phyloP scores from a whole-genome alignment of 2,329 filamentous ascomycete genomes.

The Emmonsiellopsis sp. region DNA sequence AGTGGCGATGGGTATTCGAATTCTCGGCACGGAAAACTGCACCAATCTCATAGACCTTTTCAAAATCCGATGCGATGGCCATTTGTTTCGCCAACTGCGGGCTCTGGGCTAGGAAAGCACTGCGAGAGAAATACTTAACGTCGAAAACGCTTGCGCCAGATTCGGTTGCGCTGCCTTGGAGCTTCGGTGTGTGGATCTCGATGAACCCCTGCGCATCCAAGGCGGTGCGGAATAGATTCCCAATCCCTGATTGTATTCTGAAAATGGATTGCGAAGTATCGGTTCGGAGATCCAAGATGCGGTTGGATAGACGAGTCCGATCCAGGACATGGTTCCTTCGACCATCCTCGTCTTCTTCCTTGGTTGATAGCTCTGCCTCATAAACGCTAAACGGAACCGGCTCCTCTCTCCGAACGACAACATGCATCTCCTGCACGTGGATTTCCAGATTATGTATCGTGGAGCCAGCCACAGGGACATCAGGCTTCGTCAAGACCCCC shows the following conservation, averaged over 20 bases:
- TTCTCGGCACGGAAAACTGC: constrained; percentile 91
- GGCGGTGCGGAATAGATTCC: constrained; percentile 66
- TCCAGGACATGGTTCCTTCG: constrained; percentile 56
- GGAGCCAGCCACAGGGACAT: constrained; percentile 65
- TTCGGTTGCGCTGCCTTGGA: constrained; percentile 83
- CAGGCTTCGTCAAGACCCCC: constrained; percentile 63
- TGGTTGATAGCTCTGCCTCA: constrained; percentile 55
- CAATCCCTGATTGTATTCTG: constrained; percentile 71
- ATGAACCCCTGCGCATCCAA: constrained; percentile 71
- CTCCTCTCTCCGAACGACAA: constrained; percentile 52
- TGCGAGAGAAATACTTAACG: constrained; percentile 81
- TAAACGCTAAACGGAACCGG: constrained; percentile 60
- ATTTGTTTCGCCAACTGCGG: constrained; percentile 91
- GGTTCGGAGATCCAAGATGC: constrained; percentile 77
- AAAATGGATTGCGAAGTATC: constrained; percentile 80
- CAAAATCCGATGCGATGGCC: constrained; percentile 81
- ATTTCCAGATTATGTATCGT: constrained; percentile 70
- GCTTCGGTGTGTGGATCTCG: constrained; percentile 88
- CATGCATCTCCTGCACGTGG: constrained; percentile 55
- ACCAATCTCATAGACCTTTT: constrained; percentile 79
- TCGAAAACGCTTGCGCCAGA: constrained; percentile 87
- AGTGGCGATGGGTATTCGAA: constrained; percentile 86
- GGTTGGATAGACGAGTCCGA: constrained; percentile 64
- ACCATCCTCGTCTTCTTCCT: constrained; percentile 48
- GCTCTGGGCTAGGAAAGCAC: constrained; percentile 81